Conservation (phyloP, 345 rosid genomes). For the Anastatica hierochuntica region DNA sequence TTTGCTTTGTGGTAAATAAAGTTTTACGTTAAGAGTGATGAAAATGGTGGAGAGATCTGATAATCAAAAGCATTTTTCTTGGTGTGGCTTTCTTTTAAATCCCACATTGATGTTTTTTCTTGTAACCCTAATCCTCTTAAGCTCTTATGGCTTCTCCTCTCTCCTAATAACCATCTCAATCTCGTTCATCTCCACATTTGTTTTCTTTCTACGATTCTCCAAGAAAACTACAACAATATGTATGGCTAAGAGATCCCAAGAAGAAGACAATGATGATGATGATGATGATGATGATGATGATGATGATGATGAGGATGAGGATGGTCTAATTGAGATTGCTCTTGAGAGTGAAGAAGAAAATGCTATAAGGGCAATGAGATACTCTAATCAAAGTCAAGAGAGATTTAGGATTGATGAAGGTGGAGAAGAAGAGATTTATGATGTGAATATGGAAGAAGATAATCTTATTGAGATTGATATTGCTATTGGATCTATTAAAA, state of each 20-base stretch:
- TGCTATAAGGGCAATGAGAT: conserved; percentile 4
- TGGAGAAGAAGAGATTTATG: conserved; percentile 13
- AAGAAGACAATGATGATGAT: neutral
- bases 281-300: conserved; percentile 15
- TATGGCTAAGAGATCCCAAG: conserved; percentile 5
- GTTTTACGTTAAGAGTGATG: conserved; percentile 2
- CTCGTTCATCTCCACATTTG: conserved; percentile 7
- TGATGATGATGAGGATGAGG: conserved; percentile 8
- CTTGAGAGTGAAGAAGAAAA: conserved; percentile 10
- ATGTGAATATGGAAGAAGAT: conserved; percentile 47
- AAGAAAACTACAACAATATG: conserved; percentile 1
- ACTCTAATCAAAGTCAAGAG: neutral
- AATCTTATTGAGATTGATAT: conserved; percentile 77
- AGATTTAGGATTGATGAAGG: conserved; percentile 1
- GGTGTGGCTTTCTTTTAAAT: conserved; percentile 14
- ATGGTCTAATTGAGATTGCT: conserved; percentile 23
- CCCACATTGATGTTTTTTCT: conserved; percentile 11
- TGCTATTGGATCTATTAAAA: conserved; percentile 61
- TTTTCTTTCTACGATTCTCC: neutral
- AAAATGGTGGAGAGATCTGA: conserved; percentile 12
- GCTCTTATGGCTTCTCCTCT: conserved; percentile 6
- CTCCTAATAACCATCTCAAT: conserved; percentile 4
- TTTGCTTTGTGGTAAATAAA: neutral
- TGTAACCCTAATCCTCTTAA: conserved; percentile 1
- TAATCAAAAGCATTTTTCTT: conserved; percentile 16